phyloP scores from a whole-genome alignment of 202 grass and related monocot species.

The Schoenoplectus tabernaemontani region DNA sequence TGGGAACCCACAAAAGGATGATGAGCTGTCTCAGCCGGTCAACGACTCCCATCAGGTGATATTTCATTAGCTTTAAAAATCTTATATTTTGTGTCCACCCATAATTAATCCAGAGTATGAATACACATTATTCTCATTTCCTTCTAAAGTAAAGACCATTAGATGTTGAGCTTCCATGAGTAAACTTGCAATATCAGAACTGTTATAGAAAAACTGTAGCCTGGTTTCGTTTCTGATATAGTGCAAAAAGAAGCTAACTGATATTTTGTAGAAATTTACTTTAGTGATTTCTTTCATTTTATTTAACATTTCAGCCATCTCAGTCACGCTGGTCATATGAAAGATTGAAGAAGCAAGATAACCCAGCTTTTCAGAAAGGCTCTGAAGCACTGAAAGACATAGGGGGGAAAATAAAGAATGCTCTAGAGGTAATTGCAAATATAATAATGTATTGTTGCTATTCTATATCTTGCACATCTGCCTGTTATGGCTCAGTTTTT shows the following conservation, averaged over 20 bases:
- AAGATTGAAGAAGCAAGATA: constrained; percentile 41
- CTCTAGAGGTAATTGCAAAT: constrained; percentile 40
- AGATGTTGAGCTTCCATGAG: neutral
- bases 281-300: neutral
- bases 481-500: neutral
- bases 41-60: constrained; percentile 29
- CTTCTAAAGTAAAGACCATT: neutral
- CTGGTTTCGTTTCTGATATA: neutral
- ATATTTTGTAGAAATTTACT: neutral
- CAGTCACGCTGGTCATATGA: constrained; percentile 63
- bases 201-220: neutral
- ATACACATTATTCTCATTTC: neutral
- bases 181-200: neutral
- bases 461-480: neutral
- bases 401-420: constrained; percentile 61
- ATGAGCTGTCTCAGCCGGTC: constrained; percentile 1
- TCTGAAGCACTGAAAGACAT: constrained; percentile 51
- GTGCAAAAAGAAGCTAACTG: neutral
- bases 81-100: neutral
- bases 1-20: constrained; percentile 18
- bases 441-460: neutral
- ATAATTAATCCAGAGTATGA: neutral
- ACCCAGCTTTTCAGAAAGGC: constrained; percentile 33
- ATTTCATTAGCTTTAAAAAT: neutral
- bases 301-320: constrained; percentile 11